Evolutionary conservation across 495 filamentous ascomycete genomes (phyloP).

Genomic region (Clavariopsis aquatica): DNA sequence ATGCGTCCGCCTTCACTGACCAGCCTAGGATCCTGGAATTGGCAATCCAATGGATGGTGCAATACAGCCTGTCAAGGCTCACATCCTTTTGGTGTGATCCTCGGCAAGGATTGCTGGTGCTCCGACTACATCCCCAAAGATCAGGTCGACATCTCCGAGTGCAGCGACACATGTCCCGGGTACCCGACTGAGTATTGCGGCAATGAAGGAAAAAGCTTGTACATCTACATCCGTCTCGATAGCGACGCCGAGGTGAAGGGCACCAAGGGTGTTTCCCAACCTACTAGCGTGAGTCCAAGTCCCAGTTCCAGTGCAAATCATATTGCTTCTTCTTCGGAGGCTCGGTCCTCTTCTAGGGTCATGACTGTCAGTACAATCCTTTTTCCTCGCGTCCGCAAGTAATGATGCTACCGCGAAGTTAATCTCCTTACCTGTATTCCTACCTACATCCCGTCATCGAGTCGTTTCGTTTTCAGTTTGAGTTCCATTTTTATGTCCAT

Average conservation of each 20-base stretch:
- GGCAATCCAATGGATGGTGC: slow-evolving; percentile 69
- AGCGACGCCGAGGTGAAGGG: slow-evolving; percentile 49
- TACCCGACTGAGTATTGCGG: slow-evolving; percentile 68
- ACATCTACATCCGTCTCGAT: slow-evolving; percentile 59
- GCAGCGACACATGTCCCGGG: slow-evolving; percentile 64
- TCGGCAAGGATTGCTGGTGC: slow-evolving; percentile 71
- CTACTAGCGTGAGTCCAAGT: slow-evolving; percentile 28
- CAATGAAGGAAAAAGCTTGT: slow-evolving; percentile 54
- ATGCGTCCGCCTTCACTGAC: slow-evolving; percentile 1
- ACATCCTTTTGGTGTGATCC: slow-evolving; percentile 70
- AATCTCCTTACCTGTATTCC: background rate
- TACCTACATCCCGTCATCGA: background rate
- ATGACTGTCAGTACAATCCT: slow-evolving; percentile 14
- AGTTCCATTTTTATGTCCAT: background rate
- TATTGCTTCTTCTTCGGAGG: slow-evolving; percentile 5
- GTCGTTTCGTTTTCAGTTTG: background rate
- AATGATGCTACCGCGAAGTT: slow-evolving; percentile 7
- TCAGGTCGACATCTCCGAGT: slow-evolving; percentile 50
- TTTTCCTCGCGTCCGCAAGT: slow-evolving; percentile 13
- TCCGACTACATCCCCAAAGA: slow-evolving; percentile 64
- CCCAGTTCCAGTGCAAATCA: slow-evolving; percentile 7
- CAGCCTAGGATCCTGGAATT: slow-evolving; percentile 54
- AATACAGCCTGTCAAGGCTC: slow-evolving; percentile 51
- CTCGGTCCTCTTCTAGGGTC: slow-evolving; percentile 7
- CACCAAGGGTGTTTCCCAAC: slow-evolving; percentile 42